phyloP scores from a whole-genome alignment of 2,329 filamentous ascomycete genomes.

The Fusarium setosum region DNA sequence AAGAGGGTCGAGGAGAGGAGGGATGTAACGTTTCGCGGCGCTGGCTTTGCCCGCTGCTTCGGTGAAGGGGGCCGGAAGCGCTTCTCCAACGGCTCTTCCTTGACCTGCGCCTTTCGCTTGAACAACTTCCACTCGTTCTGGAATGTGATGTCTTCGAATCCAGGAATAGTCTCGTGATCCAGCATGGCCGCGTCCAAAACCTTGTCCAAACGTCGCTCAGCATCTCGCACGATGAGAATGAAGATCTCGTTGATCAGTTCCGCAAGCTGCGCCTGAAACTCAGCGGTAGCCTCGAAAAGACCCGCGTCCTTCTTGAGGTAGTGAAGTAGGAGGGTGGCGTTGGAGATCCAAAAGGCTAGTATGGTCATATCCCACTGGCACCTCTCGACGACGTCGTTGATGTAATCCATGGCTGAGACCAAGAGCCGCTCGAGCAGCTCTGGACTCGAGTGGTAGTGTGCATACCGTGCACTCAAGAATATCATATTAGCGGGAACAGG shows the following conservation, averaged over 20 bases:
- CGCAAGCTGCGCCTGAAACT: slow-evolving; percentile 92
- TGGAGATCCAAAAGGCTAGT: slow-evolving; percentile 98
- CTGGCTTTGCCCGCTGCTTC: slow-evolving; percentile 90
- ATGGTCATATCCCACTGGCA: slow-evolving; percentile 99
- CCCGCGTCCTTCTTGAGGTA: slow-evolving; percentile 96
- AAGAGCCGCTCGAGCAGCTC: slow-evolving; percentile 87
- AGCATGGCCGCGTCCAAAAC: slow-evolving; percentile 93
- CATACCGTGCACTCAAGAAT: slow-evolving; percentile 94
- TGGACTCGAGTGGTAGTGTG: slow-evolving; percentile 92
- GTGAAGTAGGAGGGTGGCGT: slow-evolving; percentile 92
- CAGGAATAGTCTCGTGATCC: slow-evolving; percentile 97
- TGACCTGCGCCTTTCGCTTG: slow-evolving; percentile 88
- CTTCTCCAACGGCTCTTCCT: slow-evolving; percentile 91
- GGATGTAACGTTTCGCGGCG: slow-evolving; percentile 94
- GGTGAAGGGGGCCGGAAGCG: slow-evolving; percentile 92
- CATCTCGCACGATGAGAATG: slow-evolving; percentile 95
- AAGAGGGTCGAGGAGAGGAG: slow-evolving; percentile 95
- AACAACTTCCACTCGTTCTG: slow-evolving; percentile 99
- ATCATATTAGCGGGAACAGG: slow-evolving; percentile 97
- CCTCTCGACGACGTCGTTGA: slow-evolving; percentile 94
- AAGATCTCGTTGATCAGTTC: slow-evolving; percentile 99
- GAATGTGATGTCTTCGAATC: slow-evolving; percentile 95
- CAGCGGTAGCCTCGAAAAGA: slow-evolving; percentile 80
- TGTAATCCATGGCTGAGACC: slow-evolving; percentile 90
- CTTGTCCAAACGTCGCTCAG: slow-evolving; percentile 95